Base-by-base conservation (phyloP, 1,139 yeast species). In the Casaregolazyma suthepensis region DNA sequence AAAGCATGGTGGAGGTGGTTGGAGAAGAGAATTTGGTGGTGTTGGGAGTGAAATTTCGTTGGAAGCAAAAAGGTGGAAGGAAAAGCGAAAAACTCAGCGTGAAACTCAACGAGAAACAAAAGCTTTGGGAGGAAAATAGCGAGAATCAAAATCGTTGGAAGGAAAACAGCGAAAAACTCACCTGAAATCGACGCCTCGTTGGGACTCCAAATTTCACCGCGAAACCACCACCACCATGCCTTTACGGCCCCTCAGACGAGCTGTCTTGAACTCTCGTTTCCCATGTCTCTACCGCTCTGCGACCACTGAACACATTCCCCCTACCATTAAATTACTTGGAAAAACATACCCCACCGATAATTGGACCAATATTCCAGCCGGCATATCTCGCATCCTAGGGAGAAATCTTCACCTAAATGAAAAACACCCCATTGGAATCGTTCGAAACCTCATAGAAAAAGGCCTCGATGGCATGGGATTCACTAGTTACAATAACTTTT, bases 341-440 rank as follows among this genome's bases (percentile, higher is more conserved):
- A 75, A 77, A 56, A 62, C 69, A 1, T 87, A 82, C 64, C 68
- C 72, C 35, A 77, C 85, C 1, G 96, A 90, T 66, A 83, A 80
- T 45, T 84, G 90, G 87, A 89, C 98, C 9, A 93, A 93, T 64
- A 84, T 87, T 1, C 89, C 97, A 0, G 83, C 85, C 1, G 77
- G 85, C 50, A 89, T 93, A 46, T 66, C 85, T 19, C 79, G 77
- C 2, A 73, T 89, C 44, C 82, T 93, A 1, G 85, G 83, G 31
- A 77, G 96, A 59, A 79, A 85, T 54, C 73, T 91, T 20, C 96
- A 91, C 68, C 76, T 82, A 52, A 75, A 87, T 57, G 80, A 81
- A 15, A 72, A 81, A 60, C 98, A 93, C 66, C 99, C 99, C 7
- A 82, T 93, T 53, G 96, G 97, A 6, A 91, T 91, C 53, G 76